Evolutionary conservation across 345 rosid species (phyloP).

Genomic region (Jatropha curcas): DNA sequence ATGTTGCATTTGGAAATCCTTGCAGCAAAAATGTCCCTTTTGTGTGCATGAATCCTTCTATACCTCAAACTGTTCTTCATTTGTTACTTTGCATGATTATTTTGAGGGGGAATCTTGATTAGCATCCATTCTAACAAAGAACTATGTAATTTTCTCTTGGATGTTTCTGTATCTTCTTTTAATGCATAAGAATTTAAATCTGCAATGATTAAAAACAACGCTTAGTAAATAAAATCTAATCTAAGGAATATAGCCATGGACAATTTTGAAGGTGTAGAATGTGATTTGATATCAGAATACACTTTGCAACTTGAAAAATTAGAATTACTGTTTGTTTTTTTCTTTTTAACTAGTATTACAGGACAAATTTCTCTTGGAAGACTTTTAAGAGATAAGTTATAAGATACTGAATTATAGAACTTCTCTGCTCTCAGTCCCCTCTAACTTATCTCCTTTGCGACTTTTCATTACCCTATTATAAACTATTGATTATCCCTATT

Average conservation of each 20-base stretch:
- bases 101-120: not conserved
- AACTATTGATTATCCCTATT: slow-evolving; percentile 9
- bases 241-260: not conserved
- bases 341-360: not conserved
- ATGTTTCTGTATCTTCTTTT: not conserved
- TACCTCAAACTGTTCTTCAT: not conserved
- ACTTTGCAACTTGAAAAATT: not conserved
- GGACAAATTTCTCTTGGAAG: not conserved
- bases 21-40: slow-evolving; percentile 1
- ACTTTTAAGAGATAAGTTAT: too few relatives aligned
- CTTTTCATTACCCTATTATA: not conserved
- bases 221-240: not conserved
- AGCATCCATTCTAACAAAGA: not conserved
- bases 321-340: not conserved
- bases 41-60: not conserved
- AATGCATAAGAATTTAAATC: not conserved
- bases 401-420: not conserved
- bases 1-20: not conserved
- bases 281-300: not conserved
- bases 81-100: not conserved
- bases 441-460: not conserved
- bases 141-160: not conserved
- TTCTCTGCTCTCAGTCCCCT: not conserved
- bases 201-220: not conserved
- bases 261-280: not conserved